Percentiles rank a stretch among this genome's conserved stretches.
Evolutionary conservation across 1,284 basidiomycete species (phyloP).

Genomic region (Tausonia pullulans): DNA sequence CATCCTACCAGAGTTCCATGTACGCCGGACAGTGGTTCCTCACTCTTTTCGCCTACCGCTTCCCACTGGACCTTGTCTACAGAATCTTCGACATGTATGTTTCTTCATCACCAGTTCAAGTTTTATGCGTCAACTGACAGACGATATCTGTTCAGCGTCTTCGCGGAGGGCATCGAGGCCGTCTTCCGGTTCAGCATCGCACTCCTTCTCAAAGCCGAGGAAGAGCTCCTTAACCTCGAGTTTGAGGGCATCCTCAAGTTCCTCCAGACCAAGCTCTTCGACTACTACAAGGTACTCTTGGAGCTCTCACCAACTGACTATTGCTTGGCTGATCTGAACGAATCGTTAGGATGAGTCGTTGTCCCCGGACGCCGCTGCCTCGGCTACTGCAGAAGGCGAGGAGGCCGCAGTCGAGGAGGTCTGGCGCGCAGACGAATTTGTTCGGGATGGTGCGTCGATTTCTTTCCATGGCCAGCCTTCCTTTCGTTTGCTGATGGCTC

Average conservation of each 20-base stretch:
- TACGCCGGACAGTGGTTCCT: conserved; percentile 94
- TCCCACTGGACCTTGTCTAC: conserved; percentile 86
- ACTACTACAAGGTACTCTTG: conserved; percentile 53
- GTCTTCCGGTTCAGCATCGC: conserved; percentile 90
- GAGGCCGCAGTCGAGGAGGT: background rate
- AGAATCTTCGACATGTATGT: conserved; percentile 56
- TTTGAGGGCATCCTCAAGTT: conserved; percentile 80
- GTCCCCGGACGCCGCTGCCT: too few relatives aligned
- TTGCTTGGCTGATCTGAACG: too few relatives aligned
- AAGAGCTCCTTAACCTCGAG: conserved; percentile 59
- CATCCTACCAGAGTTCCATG: conserved; percentile 70
- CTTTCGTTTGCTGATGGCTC: too few relatives aligned
- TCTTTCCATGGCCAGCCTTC: too few relatives aligned
- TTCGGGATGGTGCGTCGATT: conserved; percentile 44
- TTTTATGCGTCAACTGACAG: background rate
- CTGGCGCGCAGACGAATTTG: conserved; percentile 69
- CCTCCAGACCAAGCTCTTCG: conserved; percentile 69
- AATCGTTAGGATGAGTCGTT: too few relatives aligned
- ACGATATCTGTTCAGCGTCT: conserved; percentile 22
- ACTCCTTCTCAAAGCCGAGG: conserved; percentile 79
- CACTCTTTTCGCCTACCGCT: conserved; percentile 93
- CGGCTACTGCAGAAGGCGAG: too few relatives aligned
- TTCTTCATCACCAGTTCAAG: background rate
- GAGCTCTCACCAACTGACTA: background rate
- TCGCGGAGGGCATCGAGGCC: conserved; percentile 93